These are phyloP conservation scores for Scleroderma bovista DNA, from an alignment of 768 basidiomycete species.

Conservation along the genomic window DNA sequence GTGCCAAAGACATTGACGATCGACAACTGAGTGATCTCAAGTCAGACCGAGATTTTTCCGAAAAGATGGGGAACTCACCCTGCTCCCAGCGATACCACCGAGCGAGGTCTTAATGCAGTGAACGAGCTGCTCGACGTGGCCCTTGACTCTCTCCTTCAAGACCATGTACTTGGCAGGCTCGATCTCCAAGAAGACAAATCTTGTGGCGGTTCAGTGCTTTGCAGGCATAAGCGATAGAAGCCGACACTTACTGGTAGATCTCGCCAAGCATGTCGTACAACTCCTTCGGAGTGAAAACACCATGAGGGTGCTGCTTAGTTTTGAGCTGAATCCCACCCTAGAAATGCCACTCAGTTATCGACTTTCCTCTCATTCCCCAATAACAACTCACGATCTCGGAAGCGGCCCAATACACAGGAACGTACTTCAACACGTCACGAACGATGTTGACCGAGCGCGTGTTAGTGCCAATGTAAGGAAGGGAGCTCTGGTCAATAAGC, in stretches of 20 bases:
- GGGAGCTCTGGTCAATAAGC: slow-evolving; percentile 51
- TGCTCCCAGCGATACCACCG: slow-evolving; percentile 34
- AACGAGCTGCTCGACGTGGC: slow-evolving; percentile 49
- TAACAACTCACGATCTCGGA: slow-evolving; percentile 52
- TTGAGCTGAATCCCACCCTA: slow-evolving; percentile 75
- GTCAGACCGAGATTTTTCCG: background rate
- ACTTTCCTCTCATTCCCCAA: background rate
- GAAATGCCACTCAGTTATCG: background rate
- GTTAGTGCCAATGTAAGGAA: slow-evolving; percentile 49
- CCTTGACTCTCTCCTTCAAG: slow-evolving; percentile 45
- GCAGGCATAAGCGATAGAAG: background rate
- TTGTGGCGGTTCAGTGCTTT: slow-evolving; percentile 22
- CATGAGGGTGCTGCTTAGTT: slow-evolving; percentile 45
- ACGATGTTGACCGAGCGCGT: slow-evolving; percentile 58
- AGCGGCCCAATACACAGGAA: slow-evolving; percentile 69
- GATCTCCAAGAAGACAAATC: slow-evolving; percentile 72
- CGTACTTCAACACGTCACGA: slow-evolving; percentile 56
- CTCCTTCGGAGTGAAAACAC: slow-evolving; percentile 56
- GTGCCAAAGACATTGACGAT: slow-evolving; percentile 40
- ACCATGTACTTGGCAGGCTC: slow-evolving; percentile 56
- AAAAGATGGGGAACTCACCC: slow-evolving; percentile 28
- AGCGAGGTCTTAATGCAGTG: slow-evolving; percentile 51
- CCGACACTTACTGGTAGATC: slow-evolving; percentile 55
- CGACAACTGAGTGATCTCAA: slow-evolving; percentile 20
- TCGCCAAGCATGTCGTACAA: slow-evolving; percentile 61